Evolutionary conservation across 441 rosid species (phyloP).

Genomic region (Adansonia gregorii): DNA sequence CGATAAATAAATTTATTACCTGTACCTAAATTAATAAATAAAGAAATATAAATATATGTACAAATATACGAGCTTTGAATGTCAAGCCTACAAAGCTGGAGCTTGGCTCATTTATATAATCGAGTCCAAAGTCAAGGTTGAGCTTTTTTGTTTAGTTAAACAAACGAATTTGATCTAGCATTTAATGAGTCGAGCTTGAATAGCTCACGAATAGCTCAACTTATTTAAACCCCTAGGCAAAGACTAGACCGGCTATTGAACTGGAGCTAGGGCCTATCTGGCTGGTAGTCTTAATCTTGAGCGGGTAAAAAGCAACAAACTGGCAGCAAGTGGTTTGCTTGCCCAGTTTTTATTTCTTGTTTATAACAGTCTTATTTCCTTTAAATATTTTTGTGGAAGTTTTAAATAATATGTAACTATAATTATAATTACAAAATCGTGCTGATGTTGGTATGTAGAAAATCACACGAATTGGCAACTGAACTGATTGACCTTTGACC

Average conservation of each 20-base stretch:
- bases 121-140: too few relatives aligned
- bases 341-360: conserved; percentile 18
- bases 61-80: too few relatives aligned
- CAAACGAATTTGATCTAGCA: too few relatives aligned
- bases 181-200: neutral
- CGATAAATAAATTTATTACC: too few relatives aligned
- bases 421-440: neutral
- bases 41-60: too few relatives aligned
- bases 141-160: too few relatives aligned
- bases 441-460: conserved; percentile 1
- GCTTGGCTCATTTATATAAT: too few relatives aligned
- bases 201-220: too few relatives aligned
- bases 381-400: neutral
- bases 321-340: too few relatives aligned
- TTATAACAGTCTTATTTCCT: neutral
- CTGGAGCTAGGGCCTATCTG: neutral
- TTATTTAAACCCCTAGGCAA: too few relatives aligned
- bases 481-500: neutral
- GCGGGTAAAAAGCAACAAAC: neutral
- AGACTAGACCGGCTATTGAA: conserved; percentile 11
- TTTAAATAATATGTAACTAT: neutral
- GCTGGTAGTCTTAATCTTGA: neutral
- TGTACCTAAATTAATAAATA: too few relatives aligned
- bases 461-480: neutral
- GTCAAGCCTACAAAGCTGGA: too few relatives aligned